Evolutionary conservation across 2,329 filamentous ascomycete species (phyloP).

Genomic region (Exophiala aquamarina): DNA sequence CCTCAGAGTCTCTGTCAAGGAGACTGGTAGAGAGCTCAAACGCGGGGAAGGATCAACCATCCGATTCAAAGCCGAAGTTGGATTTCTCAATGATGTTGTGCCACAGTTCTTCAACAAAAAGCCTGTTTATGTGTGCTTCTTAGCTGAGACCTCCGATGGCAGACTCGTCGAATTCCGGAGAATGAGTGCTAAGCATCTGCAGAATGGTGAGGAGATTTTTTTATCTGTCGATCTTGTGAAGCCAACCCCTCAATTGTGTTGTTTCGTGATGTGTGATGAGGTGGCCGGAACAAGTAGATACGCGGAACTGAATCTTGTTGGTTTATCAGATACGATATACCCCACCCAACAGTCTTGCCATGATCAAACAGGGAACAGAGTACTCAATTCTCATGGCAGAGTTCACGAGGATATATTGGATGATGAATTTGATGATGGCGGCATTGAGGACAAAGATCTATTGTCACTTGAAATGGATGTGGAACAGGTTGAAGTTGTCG

Average conservation of each 20-base stretch:
- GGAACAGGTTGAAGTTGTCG: constrained; percentile 56
- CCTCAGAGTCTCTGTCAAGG: constrained; percentile 55
- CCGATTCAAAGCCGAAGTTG: constrained; percentile 65
- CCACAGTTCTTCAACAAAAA: constrained; percentile 64
- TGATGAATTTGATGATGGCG: constrained; percentile 56
- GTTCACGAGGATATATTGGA: constrained; percentile 16
- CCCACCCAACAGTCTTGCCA: constrained; percentile 25
- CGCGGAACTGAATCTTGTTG: constrained; percentile 50
- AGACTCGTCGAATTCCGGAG: constrained; percentile 67
- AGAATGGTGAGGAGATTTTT: constrained; percentile 59
- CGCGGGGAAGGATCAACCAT: constrained; percentile 52
- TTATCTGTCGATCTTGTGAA: constrained; percentile 59
- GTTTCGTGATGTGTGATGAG: constrained; percentile 79
- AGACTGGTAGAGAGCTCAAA: constrained; percentile 44
- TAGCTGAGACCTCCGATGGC: constrained; percentile 71
- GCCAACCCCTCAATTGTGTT: constrained; percentile 60
- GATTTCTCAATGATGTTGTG: constrained; percentile 67
- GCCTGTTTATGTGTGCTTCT: constrained; percentile 68
- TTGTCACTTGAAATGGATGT: constrained; percentile 42
- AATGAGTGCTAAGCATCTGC: constrained; percentile 63
- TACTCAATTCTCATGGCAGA: constrained; percentile 15
- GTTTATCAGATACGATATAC: constrained; percentile 49
- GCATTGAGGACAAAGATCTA: constrained; percentile 55
- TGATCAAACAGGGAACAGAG: constrained; percentile 16
- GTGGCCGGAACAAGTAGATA: constrained; percentile 64